Conservation (phyloP, 371 early-diverging fungal genomes). For the Zychaea mexicana region DNA sequence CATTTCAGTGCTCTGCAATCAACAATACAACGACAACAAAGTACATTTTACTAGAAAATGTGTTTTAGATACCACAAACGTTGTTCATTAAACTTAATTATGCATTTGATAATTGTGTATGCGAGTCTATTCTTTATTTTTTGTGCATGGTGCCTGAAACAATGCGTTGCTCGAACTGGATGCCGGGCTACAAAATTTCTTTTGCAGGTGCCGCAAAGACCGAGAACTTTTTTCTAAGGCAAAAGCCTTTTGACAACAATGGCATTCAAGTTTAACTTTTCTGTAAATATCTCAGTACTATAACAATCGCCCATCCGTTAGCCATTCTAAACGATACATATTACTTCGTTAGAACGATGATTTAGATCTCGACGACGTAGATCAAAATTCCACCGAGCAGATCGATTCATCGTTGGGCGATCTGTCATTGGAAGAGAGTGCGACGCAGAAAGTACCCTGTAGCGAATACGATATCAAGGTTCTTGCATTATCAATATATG, state of each 20-base stretch:
- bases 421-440: conserved; percentile 35
- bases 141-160: neutral
- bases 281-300: conserved; percentile 42
- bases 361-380: conserved; percentile 55
- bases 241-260: conserved; percentile 12
- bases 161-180: no score
- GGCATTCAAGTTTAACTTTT: conserved; percentile 64
- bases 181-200: no score
- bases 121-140: no score
- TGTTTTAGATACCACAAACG: neutral
- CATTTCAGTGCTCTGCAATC: conserved; percentile 38
- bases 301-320: neutral
- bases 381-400: conserved; percentile 32
- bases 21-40: conserved; percentile 2
- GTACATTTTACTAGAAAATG: neutral
- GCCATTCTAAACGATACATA: neutral
- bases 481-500: neutral
- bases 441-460: conserved; percentile 25
- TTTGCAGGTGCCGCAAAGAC: no score
- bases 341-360: conserved; percentile 45
- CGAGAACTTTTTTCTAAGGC: neutral
- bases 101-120: no score
- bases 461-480: conserved; percentile 39
- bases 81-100: neutral
- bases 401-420: conserved; percentile 45